A percentile compares a stretch with the other conserved stretches of the same genome.
Conservation (phyloP, 768 basidiomycete genomes). For the Suillus discolor region DNA sequence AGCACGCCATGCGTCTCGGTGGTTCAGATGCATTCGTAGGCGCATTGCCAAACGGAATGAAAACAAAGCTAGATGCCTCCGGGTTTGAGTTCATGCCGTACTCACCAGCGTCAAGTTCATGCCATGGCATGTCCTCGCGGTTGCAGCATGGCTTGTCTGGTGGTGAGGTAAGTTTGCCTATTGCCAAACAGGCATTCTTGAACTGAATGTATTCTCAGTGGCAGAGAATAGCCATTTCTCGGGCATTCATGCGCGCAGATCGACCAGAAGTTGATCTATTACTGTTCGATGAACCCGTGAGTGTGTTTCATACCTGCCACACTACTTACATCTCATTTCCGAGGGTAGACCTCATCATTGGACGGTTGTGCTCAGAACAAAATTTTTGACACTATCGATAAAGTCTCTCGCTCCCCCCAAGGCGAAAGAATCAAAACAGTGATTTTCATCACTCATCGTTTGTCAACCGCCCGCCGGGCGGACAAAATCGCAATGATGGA, state of each 20-base stretch:
- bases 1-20: conserved; percentile 68
- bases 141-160: conserved; percentile 74
- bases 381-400: conserved; percentile 75
- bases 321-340: conserved; percentile 1
- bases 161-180: conserved; percentile 64
- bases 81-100: conserved; percentile 54
- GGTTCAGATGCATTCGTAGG: conserved; percentile 69
- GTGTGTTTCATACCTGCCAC: conserved; percentile 24
- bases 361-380: conserved; percentile 81
- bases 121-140: conserved; percentile 34
- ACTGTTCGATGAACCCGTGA: conserved; percentile 83
- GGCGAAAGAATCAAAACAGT: conserved; percentile 70
- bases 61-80: conserved; percentile 68
- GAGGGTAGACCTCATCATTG: conserved; percentile 69
- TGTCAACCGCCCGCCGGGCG: conserved; percentile 79
- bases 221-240: conserved; percentile 85
- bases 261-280: conserved; percentile 77
- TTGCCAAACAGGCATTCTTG: conserved; percentile 14
- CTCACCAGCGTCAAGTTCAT: conserved; percentile 32
- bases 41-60: conserved; percentile 69
- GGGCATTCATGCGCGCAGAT: conserved; percentile 84
- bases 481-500: conserved; percentile 91
- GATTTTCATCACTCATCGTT: conserved; percentile 82
- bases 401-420: conserved; percentile 56
- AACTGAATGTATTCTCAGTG: conserved; percentile 49